Percentiles rank a stretch among this genome's conserved stretches.
Evolutionary conservation across 2,329 filamentous ascomycete species (phyloP).

Genomic region (Ceratocystis colombiana): DNA sequence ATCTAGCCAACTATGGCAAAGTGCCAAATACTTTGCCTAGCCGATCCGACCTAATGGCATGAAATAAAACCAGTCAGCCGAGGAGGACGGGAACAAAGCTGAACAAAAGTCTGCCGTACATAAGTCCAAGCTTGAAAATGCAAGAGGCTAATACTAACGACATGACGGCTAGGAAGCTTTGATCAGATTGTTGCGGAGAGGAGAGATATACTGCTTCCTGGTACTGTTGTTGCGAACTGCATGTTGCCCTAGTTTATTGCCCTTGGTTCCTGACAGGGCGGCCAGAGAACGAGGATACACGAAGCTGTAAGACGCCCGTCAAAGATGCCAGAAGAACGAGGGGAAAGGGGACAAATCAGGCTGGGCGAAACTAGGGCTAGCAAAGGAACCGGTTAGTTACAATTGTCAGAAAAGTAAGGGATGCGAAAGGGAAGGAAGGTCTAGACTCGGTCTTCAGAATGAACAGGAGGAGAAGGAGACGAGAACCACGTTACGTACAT

Average conservation of each 20-base stretch:
- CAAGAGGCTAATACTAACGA: neutral
- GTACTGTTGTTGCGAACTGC: neutral
- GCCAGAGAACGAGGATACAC: neutral
- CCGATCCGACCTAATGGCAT: neutral
- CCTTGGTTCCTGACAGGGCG: slow-evolving; percentile 7
- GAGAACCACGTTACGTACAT: neutral
- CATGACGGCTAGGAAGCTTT: neutral
- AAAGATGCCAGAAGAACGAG: neutral
- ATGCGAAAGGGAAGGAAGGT: neutral
- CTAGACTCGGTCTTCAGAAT: neutral
- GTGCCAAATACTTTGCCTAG: neutral
- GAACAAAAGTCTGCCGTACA: neutral
- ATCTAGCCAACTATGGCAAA: neutral
- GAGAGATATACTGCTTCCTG: neutral
- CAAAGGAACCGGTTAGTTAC: neutral
- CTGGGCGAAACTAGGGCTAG: neutral
- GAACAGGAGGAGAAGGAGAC: neutral
- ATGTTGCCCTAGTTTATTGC: slow-evolving; percentile 1
- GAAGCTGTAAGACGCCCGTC: neutral
- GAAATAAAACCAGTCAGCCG: neutral
- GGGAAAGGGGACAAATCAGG: neutral
- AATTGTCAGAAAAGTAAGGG: slow-evolving; percentile 3
- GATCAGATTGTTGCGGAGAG: neutral
- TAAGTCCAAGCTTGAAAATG: neutral
- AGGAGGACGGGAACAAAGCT: neutral